These are phyloP conservation scores for Didymella glomerata DNA, from an alignment of 2,329 filamentous ascomycete species.

Conservation along the genomic window DNA sequence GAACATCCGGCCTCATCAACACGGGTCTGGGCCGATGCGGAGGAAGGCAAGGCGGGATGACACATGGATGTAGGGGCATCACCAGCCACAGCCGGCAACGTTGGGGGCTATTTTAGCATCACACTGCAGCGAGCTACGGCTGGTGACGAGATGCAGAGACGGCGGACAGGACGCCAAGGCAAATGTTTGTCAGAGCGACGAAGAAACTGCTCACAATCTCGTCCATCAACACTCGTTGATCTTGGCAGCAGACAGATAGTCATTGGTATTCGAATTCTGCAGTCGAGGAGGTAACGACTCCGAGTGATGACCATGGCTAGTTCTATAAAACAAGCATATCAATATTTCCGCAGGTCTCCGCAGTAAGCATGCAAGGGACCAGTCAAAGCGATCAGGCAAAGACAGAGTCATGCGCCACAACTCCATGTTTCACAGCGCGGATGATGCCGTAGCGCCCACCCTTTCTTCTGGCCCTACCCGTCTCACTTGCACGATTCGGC, in stretches of 20 bases:
- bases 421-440: conserved; percentile 1
- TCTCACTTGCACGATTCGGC: neutral
- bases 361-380: conserved; percentile 4
- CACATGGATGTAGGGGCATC: conserved; percentile 9
- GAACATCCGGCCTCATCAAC: neutral
- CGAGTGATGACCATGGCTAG: no score
- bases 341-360: conserved; percentile 4
- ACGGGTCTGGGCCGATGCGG: conserved; percentile 3
- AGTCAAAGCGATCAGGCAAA: no score
- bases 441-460: conserved; percentile 3
- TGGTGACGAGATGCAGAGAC: neutral
- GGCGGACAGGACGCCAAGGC: conserved; percentile 10
- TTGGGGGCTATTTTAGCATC: no score
- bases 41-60: conserved; percentile 4
- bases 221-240: neutral
- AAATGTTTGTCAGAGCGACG: neutral
- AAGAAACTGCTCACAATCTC: neutral
- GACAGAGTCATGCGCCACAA: conserved; percentile 7
- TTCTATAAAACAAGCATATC: no score
- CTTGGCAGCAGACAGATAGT: neutral
- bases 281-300: no score
- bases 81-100: conserved; percentile 14
- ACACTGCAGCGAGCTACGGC: conserved; percentile 3
- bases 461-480: conserved; percentile 1
- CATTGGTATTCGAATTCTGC: no score